A percentile compares a stretch with the other conserved stretches of the same genome.
These are phyloP conservation scores for Turritis glabra DNA, from an alignment of 345 rosid genomes.

Conservation along the genomic window DNA sequence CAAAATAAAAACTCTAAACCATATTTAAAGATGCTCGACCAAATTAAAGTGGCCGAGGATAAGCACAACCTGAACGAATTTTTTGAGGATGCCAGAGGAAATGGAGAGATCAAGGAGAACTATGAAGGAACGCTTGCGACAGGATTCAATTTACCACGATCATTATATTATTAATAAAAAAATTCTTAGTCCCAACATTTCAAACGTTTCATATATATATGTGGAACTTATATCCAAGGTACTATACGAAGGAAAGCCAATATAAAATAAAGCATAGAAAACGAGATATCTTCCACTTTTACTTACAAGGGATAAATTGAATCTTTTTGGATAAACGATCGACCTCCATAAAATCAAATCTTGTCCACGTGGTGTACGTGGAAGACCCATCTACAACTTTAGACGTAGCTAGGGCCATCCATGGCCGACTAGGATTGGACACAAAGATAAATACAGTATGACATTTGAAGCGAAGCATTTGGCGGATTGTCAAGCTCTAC, in stretches of 20 bases:
- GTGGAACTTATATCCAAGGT: not conserved
- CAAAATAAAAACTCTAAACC: no score
- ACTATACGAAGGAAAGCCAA: not conserved
- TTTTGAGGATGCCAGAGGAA: not conserved
- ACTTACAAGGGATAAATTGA: not conserved
- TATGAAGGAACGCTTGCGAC: not conserved
- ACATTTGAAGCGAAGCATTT: conserved; percentile 23
- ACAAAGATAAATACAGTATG: conserved; percentile 20
- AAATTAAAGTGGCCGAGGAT: not conserved
- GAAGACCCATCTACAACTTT: not conserved
- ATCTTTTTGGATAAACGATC: not conserved
- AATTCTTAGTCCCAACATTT: not conserved
- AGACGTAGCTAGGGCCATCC: conserved; percentile 9
- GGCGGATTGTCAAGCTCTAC: conserved; percentile 20
- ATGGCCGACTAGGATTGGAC: conserved; percentile 27
- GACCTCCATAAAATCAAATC: not conserved
- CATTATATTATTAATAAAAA: no score
- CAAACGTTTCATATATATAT: not conserved
- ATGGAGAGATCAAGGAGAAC: not conserved
- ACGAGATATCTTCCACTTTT: not conserved
- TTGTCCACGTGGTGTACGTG: not conserved
- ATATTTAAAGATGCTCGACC: conserved; percentile 1
- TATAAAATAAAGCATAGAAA: not conserved
- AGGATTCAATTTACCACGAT: no score
- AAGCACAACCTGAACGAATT: not conserved